Conservation (phyloP, 2,329 filamentous ascomycete genomes). For the Colletotrichum tropicale region DNA sequence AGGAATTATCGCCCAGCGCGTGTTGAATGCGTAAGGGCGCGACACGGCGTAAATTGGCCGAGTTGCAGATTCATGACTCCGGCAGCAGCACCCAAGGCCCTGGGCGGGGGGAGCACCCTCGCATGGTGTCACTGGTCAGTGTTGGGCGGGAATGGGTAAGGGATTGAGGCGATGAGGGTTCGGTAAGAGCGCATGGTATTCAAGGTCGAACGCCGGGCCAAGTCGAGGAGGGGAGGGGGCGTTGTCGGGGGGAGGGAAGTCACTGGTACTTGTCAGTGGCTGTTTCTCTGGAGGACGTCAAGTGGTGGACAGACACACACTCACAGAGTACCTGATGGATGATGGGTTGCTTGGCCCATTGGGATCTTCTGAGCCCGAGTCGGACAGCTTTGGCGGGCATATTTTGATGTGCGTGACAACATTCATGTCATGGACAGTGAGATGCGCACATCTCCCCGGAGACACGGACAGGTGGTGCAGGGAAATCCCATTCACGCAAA, state of each 20-base stretch:
- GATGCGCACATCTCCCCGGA: not conserved
- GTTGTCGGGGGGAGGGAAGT: conserved; percentile 4
- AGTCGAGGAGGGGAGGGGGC: not conserved
- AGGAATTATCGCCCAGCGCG: not conserved
- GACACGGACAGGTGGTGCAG: not conserved
- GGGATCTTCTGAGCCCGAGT: not conserved
- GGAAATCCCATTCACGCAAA: not conserved
- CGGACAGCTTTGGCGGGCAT: not conserved
- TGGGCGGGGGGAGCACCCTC: not conserved
- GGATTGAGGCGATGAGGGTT: not conserved
- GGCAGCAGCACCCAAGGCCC: not conserved
- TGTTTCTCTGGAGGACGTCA: not conserved
- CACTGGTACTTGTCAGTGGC: not conserved
- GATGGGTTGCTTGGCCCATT: not conserved
- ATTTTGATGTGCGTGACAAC: not conserved
- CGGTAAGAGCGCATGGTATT: conserved; percentile 7
- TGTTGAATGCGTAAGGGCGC: not conserved
- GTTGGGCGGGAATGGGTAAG: not conserved
- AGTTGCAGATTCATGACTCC: conserved; percentile 4
- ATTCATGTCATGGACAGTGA: not conserved
- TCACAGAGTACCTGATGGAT: not conserved
- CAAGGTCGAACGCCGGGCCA: not conserved
- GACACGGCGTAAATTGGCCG: conserved; percentile 11
- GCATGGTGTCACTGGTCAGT: not conserved
- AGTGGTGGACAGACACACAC: not conserved